Conservation (phyloP, 2,329 filamentous ascomycete genomes). For the Penicillium capsulatum region DNA sequence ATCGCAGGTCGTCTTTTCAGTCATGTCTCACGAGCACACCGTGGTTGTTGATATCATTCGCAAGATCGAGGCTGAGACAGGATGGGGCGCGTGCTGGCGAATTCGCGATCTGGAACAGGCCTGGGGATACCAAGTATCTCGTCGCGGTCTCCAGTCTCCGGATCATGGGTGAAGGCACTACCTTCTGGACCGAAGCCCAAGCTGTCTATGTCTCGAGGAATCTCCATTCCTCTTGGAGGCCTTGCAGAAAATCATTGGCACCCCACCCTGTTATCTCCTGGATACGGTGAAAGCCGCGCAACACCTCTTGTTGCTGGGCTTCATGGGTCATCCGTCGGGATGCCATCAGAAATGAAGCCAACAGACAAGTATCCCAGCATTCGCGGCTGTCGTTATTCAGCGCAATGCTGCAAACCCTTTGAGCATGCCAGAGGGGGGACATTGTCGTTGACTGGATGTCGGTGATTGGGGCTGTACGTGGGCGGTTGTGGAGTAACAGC, state of each 20-base stretch:
- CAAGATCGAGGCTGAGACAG: slow-evolving; percentile 50
- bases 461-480: slow-evolving; percentile 40
- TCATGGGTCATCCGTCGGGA: slow-evolving; percentile 49
- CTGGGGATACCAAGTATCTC: slow-evolving; percentile 26
- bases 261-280: slow-evolving; percentile 44
- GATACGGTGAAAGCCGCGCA: slow-evolving; percentile 40
- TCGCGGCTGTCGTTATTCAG: slow-evolving; percentile 46
- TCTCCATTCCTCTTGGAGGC: slow-evolving; percentile 22
- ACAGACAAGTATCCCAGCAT: slow-evolving; percentile 49
- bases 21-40: slow-evolving; percentile 45
- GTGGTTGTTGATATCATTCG: slow-evolving; percentile 40
- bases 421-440: slow-evolving; percentile 49
- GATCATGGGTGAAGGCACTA: too few species aligned
- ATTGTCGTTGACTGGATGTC: slow-evolving; percentile 31
- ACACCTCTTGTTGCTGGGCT: slow-evolving; percentile 45
- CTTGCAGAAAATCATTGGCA: slow-evolving; percentile 14
- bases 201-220: slow-evolving; percentile 18
- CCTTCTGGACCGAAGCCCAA: neutral
- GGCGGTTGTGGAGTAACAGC: slow-evolving; percentile 50
- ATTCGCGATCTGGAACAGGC: slow-evolving; percentile 48
- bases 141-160: slow-evolving; percentile 6
- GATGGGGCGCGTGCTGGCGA: slow-evolving; percentile 54
- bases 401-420: slow-evolving; percentile 49
- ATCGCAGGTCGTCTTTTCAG: slow-evolving; percentile 54
- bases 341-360: slow-evolving; percentile 46